A percentile compares a stretch with the other conserved stretches of the same genome.
phyloP scores from a whole-genome alignment of 441 rosid species.

The Adansonia grandidieri region DNA sequence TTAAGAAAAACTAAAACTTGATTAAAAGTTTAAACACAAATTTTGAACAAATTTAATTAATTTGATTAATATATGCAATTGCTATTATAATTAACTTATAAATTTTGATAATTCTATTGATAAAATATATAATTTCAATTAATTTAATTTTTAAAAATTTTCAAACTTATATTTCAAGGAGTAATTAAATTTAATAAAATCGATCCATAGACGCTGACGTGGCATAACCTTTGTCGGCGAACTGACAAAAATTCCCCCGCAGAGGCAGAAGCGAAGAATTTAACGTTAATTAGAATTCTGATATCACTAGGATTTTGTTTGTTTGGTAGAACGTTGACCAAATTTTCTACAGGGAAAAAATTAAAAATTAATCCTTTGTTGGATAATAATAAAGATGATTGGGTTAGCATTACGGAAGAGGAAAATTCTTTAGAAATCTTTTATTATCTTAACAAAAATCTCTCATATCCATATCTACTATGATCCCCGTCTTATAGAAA shows the following conservation, averaged over 20 bases:
- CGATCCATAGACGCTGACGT: neutral
- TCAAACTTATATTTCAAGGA: too few species aligned
- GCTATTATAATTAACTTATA: too few species aligned
- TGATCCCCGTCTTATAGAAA: neutral
- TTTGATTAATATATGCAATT: too few species aligned
- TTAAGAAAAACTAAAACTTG: too few species aligned
- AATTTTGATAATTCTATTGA: too few species aligned
- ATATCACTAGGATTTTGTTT: neutral
- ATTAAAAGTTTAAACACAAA: too few species aligned
- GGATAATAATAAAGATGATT: neutral
- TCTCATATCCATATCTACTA: neutral
- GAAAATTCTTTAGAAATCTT: neutral
- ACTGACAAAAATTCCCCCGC: neutral
- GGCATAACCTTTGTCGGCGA: neutral
- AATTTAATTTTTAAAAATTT: too few species aligned
- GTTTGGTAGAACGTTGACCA: neutral
- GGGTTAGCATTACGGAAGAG: neutral
- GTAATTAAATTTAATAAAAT: neutral
- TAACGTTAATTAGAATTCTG: neutral
- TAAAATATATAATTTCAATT: too few species aligned
- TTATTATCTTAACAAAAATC: neutral
- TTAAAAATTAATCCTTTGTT: too few species aligned
- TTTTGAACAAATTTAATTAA: too few species aligned
- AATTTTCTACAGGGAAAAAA: neutral
- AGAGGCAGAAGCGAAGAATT: neutral